Conservation (phyloP, 495 filamentous ascomycete species). For the Xylaria sp. region DNA sequence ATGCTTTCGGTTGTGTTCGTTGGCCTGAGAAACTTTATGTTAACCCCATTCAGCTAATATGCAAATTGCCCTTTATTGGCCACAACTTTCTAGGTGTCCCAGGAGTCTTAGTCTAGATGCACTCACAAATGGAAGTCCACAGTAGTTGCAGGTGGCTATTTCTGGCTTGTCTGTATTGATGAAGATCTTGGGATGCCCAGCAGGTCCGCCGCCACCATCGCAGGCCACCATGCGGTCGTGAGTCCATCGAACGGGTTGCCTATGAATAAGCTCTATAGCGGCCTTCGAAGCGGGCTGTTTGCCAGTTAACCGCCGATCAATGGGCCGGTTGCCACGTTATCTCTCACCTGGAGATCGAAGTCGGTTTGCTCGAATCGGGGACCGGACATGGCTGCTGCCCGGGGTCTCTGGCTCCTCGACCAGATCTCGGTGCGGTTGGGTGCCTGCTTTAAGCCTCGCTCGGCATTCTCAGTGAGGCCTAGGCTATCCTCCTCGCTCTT, state of each 20-base stretch:
- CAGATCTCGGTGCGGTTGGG: conserved; percentile 84
- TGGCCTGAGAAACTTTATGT: conserved; percentile 63
- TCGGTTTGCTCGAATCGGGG: conserved; percentile 97
- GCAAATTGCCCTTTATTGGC: conserved; percentile 5
- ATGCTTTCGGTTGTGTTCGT: conserved; percentile 82
- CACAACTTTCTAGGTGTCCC: neutral
- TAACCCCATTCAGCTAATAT: conserved; percentile 24
- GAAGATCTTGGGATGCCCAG: conserved; percentile 90
- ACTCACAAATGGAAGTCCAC: conserved; percentile 93
- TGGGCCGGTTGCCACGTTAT: conserved; percentile 24
- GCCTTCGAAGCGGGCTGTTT: conserved; percentile 80
- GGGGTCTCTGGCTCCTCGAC: conserved; percentile 82
- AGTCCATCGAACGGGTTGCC: conserved; percentile 91
- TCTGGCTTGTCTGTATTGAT: conserved; percentile 98
- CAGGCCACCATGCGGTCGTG: conserved; percentile 82
- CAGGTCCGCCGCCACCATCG: conserved; percentile 91
- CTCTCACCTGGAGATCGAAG: conserved; percentile 85
- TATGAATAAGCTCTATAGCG: conserved; percentile 94
- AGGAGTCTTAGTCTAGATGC: neutral
- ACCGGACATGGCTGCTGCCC: conserved; percentile 83
- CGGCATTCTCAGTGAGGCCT: conserved; percentile 70
- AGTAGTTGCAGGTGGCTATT: conserved; percentile 89
- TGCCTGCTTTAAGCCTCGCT: conserved; percentile 72
- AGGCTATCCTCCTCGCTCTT: conserved; percentile 43
- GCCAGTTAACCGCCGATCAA: conserved; percentile 24